phyloP scores from a whole-genome alignment of 306 rosid genomes.

The Myrica gale region DNA sequence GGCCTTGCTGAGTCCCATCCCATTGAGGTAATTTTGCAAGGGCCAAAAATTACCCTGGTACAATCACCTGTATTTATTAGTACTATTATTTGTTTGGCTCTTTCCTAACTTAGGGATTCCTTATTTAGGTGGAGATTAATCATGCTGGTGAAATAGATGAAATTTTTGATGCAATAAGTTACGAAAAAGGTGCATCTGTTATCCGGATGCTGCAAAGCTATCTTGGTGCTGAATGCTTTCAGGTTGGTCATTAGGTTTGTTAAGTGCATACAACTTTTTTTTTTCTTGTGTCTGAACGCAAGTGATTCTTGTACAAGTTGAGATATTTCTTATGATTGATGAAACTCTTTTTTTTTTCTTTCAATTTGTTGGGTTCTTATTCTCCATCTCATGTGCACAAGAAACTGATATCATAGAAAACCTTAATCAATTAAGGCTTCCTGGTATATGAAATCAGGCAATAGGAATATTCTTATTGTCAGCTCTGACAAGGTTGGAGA shows the following conservation, averaged over 20 bases:
- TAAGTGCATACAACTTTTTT: neutral
- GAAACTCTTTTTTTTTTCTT: neutral
- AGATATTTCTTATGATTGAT: neutral
- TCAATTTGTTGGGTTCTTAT: neutral
- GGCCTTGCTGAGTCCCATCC: slow-evolving; percentile 96
- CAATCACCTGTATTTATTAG: slow-evolving; percentile 4
- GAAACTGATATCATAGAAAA: neutral
- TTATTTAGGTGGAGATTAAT: slow-evolving; percentile 80
- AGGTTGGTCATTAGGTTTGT: slow-evolving; percentile 54
- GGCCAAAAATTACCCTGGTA: slow-evolving; percentile 4
- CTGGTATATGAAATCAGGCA: neutral
- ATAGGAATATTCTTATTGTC: neutral
- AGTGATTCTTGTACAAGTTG: neutral
- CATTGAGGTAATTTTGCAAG: slow-evolving; percentile 61
- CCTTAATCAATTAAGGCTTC: neutral
- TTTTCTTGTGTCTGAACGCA: slow-evolving; percentile 5
- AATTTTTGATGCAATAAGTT: slow-evolving; percentile 91
- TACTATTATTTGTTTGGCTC: slow-evolving; percentile 3
- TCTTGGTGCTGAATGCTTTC: slow-evolving; percentile 87
- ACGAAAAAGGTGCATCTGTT: slow-evolving; percentile 87
- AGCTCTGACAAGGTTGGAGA: neutral
- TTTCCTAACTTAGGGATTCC: slow-evolving; percentile 14
- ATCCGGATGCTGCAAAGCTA: slow-evolving; percentile 96
- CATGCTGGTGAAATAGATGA: slow-evolving; percentile 88
- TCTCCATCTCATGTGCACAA: neutral